Base-by-base conservation (phyloP, 208 protist species). In the Leishmania braziliensis region DNA sequence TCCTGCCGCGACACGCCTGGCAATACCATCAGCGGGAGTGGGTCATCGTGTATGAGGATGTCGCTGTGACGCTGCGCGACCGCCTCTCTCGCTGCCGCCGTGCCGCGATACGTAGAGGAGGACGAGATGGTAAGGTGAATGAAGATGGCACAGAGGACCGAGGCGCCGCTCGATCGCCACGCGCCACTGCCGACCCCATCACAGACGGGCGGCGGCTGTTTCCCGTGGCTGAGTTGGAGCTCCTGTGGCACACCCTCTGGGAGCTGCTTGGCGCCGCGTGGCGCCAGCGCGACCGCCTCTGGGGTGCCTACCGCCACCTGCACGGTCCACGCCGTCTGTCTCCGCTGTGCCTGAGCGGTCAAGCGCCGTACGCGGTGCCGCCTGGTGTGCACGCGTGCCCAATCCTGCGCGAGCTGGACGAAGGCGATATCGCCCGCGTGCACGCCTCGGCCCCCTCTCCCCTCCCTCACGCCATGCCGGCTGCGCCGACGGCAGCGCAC, bases 21-120 rank as follows among this genome's bases (percentile, higher is more conserved):
- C 88, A 86, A 50, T 81, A 92, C 51, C 80, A 91, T 46, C 88
- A 89, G 70, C 85, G 91, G 71, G 82, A 80, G 33, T 96, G 93
- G 91, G 81, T 96, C 16, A 75, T 92, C 16, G 68, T 95, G n/a
- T 77, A 88, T 50, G 93, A 95, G 78, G 91, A 95, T 65, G 90
- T 91, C 33, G 75, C 68, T 14, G 75, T 93, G 56, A 93, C 85
- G 26, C 85, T 95, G 53, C 69, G 78, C 8, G 83, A 91, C 20
- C 91, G 89, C 8, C 82, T 96, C 12, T 76, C 83, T 26, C 91
- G 90, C 58, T 90, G 90, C 60, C 89, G 93, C 10, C 77, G 60
- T 86, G 75, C n/a, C 43, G 77, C 82, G 18, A 46, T 48, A 33
- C 33, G 51, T 36, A 48, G 69, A 26, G 56, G 26, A 58, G 29